Evolutionary conservation across 2,329 filamentous ascomycete genomes (phyloP), one percentile per base, ranked within the genome.

Genomic region (Claviceps cyperi): DNA sequence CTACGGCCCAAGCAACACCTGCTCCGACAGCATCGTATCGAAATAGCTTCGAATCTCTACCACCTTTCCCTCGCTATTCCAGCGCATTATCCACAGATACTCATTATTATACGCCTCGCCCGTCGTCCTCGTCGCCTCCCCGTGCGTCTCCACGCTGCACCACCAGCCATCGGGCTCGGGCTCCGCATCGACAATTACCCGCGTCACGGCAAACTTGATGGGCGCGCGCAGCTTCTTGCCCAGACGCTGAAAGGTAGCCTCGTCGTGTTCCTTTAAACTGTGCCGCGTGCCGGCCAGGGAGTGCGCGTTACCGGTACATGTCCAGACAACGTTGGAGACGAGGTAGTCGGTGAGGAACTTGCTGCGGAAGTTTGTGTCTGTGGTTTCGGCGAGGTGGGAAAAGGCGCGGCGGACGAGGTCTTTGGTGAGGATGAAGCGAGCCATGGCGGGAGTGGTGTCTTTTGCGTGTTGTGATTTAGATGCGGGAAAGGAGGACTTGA

Each of bases 21-120:
- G 32, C 24, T 59, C 57, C 6, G 56, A 44, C 21, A 58, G 49
- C 46, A 55, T 46, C 2, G 57, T 56, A 17, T 60, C 57, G 19
- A 57, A 58, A 40, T 60, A 60, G 36, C 56, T 58, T 35, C 55
- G 50, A 13, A 60, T 51, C 51, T 60, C 57, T 14, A 53, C 58
- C 38, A 59, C 56, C 49, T 51, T 56, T 38, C 57, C 58, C 37
- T 58, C 51, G 4, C 49, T 51, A 40, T 58, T 50, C 53, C 55
- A 61, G 38, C 57, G 50, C 48, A 54, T 57, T 43, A 59, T 49
- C 57, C 56, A 58, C 8, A 55, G 17, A 43, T 59, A 59, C 50
- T 59, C 58, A 35, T 61, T 58, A 48, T 58, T 53, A 43, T 60
- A 60, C 13, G 48, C 28, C 49, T 54, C 37, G 14, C 57, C 58